Percentiles rank a stretch among this genome's conserved stretches.
These are phyloP conservation scores for Hygrophoropsis aurantiaca DNA, from an alignment of 768 basidiomycete species.

Conservation along the genomic window DNA sequence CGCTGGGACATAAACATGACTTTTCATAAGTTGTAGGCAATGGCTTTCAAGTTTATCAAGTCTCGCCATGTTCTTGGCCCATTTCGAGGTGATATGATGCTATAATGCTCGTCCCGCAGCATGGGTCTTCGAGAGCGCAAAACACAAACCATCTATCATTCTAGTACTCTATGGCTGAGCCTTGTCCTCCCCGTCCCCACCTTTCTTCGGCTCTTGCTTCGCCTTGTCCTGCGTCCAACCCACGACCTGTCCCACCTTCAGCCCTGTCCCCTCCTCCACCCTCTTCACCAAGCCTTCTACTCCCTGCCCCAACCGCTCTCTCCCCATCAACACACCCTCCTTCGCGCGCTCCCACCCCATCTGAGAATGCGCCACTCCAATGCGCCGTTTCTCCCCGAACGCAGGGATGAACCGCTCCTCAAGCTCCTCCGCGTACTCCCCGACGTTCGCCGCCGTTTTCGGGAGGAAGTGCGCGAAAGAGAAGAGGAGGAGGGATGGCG, in stretches of 20 bases:
- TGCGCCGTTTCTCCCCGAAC: slow-evolving; percentile 65
- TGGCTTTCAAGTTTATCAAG: no score
- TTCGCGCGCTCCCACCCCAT: slow-evolving; percentile 61
- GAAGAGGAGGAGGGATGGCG: slow-evolving; percentile 68
- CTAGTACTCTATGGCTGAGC: no score
- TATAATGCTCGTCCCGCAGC: no score
- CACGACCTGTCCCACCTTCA: slow-evolving; percentile 65
- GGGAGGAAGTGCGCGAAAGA: slow-evolving; percentile 87
- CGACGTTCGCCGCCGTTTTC: slow-evolving; percentile 70
- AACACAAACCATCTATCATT: no score
- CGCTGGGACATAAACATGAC: no score
- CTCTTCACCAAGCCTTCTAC: slow-evolving; percentile 48
- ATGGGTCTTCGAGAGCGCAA: no score
- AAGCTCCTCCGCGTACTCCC: slow-evolving; percentile 60
- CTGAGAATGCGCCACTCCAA: slow-evolving; percentile 56
- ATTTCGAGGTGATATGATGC: no score
- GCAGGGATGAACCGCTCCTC: slow-evolving; percentile 73
- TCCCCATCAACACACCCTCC: slow-evolving; percentile 48
- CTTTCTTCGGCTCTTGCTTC: slow-evolving; percentile 20
- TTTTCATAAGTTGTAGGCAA: no score
- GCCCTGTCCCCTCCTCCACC: slow-evolving; percentile 68
- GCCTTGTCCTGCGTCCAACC: slow-evolving; percentile 37
- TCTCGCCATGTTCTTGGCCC: no score
- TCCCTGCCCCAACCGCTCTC: slow-evolving; percentile 43
- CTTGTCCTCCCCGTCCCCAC: slow-evolving; percentile 24